Evolutionary conservation across 2,329 filamentous ascomycete genomes (phyloP).

Genomic region (Fusarium sublunatum): DNA sequence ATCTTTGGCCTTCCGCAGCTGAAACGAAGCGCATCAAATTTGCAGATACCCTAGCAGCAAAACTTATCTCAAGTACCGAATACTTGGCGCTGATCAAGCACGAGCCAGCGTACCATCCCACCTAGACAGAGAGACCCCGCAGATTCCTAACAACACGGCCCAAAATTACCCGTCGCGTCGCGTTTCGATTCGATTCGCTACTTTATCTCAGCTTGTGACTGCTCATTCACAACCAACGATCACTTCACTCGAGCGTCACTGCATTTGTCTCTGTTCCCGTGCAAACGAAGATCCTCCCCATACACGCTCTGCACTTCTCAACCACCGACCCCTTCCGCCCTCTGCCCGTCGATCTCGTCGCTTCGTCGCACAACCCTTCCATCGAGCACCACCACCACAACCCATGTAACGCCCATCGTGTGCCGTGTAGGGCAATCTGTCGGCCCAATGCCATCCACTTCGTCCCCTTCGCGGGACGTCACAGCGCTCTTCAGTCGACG

Average conservation of each 20-base stretch:
- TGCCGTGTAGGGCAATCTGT: constrained; percentile 28
- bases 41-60: constrained; percentile 7
- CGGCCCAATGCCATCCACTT: constrained; percentile 46
- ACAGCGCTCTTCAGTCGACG: constrained; percentile 44
- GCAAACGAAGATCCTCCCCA: neutral
- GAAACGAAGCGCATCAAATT: neutral
- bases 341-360: constrained; percentile 1
- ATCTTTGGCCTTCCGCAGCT: no score
- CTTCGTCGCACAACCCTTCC: constrained; percentile 8
- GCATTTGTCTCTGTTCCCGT: neutral
- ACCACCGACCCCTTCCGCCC: constrained; percentile 2
- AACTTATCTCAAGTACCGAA: constrained; percentile 22
- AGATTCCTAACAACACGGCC: constrained; percentile 22
- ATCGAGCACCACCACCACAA: constrained; percentile 14
- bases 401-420: constrained; percentile 41
- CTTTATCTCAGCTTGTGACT: no score
- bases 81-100: constrained; percentile 32
- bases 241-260: constrained; percentile 15
- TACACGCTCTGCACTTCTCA: neutral
- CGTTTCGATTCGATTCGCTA: constrained; percentile 21
- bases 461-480: constrained; percentile 41
- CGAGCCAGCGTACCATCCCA: constrained; percentile 30
- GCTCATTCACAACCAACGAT: neutral
- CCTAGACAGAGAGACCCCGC: constrained; percentile 27
- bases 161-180: constrained; percentile 42